Percentiles rank a stretch among this genome's conserved stretches.
Conservation (phyloP, 441 rosid species). For the Arabidopsis hybrid region DNA sequence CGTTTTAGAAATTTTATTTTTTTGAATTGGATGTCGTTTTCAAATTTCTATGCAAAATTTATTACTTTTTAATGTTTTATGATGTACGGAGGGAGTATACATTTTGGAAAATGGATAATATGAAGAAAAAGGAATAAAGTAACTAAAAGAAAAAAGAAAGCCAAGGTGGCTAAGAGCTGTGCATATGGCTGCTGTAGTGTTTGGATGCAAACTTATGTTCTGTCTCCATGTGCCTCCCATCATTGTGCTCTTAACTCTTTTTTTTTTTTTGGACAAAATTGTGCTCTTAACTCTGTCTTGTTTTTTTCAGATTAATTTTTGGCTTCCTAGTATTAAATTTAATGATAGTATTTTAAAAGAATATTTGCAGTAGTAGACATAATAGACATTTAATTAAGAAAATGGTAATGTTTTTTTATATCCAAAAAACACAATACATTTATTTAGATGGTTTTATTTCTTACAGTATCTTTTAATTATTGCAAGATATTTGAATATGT, state of each 20-base stretch:
- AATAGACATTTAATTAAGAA: neutral
- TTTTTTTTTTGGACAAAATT: neutral
- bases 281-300: neutral
- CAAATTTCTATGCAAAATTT: no score
- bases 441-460: neutral
- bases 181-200: conserved; percentile 34
- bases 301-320: neutral
- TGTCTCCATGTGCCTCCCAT: conserved; percentile 40
- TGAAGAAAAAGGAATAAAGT: conserved; percentile 17
- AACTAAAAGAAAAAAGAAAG: neutral
- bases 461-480: neutral
- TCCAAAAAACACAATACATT: neutral
- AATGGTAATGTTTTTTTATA: neutral
- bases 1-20: no score
- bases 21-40: no score
- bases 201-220: conserved; percentile 27
- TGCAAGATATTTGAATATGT: neutral
- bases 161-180: conserved; percentile 36
- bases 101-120: conserved; percentile 3
- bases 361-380: neutral
- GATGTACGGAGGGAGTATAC: no score
- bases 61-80: no score
- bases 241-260: conserved; percentile 10
- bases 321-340: neutral
- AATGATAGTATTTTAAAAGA: neutral